Evolutionary conservation across 257 asterid genomes (phyloP), one percentile per base, ranked within the genome.

Genomic region (Fraxinus excelsior): DNA sequence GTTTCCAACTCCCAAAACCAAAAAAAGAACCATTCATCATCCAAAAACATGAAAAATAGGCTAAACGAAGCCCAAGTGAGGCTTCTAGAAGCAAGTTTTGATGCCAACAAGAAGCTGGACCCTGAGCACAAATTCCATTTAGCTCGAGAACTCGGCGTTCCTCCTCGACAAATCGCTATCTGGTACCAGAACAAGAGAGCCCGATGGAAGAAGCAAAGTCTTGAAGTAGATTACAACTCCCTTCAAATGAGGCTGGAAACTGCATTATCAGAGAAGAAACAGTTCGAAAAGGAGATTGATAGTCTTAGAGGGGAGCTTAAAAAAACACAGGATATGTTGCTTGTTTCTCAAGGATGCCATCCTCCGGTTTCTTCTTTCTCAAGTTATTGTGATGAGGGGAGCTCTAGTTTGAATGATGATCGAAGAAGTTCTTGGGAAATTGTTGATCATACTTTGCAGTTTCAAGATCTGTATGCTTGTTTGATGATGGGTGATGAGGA

Each of bases 171-270:
- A 76, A 84, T 94, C 35, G 97, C 99, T 3, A 91, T 94, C 4
- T 92, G 99, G 99, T 91, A 92, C 67, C 99, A 94, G 72, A 94
- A 94, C 86, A 91, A 85, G 81, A 74, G 97, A 16, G 97, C 98
- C 11, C 82, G 99, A 1, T 92, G 97, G 99, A 92, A 88, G 91
- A 92, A 78, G 46, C 97, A 94, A 85, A 90, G 87, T 76, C 90
- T 94, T 4, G 99, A 92, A 21, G 77, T 90, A 0, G 97, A 90
- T 82, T 80, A 82, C 75, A 81, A 84, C 70, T 84, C 92, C 10
- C 85, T 92, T 16, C 96, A 92, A 73, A 71, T 71, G 0, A 82
- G 83, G 80, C 91, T 94, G 0, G 94, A 92, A 1, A 81, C 86
- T n/a, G 88, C 92, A 23, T 64, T 89, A 51, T 79, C 84, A 16